Evolutionary conservation across 768 basidiomycete genomes (phyloP).

Genomic region (Boletus tomentosulus): DNA sequence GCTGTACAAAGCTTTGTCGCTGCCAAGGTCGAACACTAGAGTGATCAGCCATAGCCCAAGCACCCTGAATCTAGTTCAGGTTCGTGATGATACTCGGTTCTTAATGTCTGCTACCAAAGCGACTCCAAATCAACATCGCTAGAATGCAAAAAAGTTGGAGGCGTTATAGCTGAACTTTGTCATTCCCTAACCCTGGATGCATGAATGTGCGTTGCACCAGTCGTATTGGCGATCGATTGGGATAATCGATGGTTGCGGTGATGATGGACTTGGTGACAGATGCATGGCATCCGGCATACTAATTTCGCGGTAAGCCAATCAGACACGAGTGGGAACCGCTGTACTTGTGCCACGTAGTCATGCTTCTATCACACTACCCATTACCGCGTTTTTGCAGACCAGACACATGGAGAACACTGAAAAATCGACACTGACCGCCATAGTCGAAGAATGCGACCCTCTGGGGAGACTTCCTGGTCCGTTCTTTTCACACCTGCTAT

Average conservation of each 20-base stretch:
- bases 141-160: too few species aligned
- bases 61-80: too few species aligned
- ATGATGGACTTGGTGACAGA: constrained; percentile 14
- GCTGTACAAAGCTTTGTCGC: too few species aligned
- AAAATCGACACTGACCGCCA: neutral
- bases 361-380: constrained; percentile 14
- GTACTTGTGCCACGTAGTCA: constrained; percentile 8
- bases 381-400: constrained; percentile 3
- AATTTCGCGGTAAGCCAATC: constrained; percentile 14
- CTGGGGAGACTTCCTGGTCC: neutral
- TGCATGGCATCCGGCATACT: neutral
- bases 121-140: too few species aligned
- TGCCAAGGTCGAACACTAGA: too few species aligned
- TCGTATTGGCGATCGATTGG: neutral
- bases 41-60: too few species aligned
- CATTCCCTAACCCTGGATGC: neutral
- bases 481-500: neutral
- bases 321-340: constrained; percentile 21
- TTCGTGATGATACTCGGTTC: too few species aligned
- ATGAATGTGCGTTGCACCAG: neutral
- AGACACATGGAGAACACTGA: neutral
- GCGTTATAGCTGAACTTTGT: too few species aligned
- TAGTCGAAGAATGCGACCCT: neutral
- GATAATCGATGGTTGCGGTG: constrained; percentile 20
- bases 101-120: too few species aligned